Base-by-base conservation (phyloP, 2,329 filamentous ascomycete species). In the Incumbomyces lentus region DNA sequence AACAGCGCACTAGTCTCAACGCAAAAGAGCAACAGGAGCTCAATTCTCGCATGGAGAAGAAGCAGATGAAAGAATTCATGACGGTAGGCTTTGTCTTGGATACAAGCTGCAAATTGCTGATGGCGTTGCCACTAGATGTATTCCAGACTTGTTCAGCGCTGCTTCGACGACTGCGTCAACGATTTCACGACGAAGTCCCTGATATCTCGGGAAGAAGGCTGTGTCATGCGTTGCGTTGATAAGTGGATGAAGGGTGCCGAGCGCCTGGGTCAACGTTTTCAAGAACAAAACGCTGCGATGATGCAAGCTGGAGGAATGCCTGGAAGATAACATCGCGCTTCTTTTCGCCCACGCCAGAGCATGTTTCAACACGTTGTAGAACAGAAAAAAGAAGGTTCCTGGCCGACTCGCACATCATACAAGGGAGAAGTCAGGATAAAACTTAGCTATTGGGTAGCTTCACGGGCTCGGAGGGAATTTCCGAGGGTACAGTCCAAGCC, bases 21-120 rank as follows among this genome's bases (percentile, higher is more conserved):
- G 65, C 75, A 60, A 68, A 79, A 60, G 90, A 96, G 75, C 86
- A 93, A 74, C 85, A 86, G 71, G 86, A 92, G 76, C 84, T 98
- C 64, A 84, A 94, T 70, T 72, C 79, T 71, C 87, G 92, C 69
- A 89, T 98, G 79, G 88, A 96, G 74, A 85, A 86, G 72, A 93
- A 92, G 71, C 92, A 98, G 72, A 86, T 98, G 76, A 95, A 95
- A 73, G 90, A 96, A 66, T 96, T 98, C 65, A 95, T 96, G 83
- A 85, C 80, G 61, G 92, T 96, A 76, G 59, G 86, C 48, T 30
- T 31, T 16, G 17, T 30, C 30, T 38, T 32, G 16, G 64, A 46
- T 62, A 19, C 33, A 13, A 31, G n/a, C 38, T 13, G 10, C 13
- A 42, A 4, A 31, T 16, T 43, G 39, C 50, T 52, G 40, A 52